Base-by-base conservation (phyloP, 768 basidiomycete species). In the Xanthoconium purpureum region DNA sequence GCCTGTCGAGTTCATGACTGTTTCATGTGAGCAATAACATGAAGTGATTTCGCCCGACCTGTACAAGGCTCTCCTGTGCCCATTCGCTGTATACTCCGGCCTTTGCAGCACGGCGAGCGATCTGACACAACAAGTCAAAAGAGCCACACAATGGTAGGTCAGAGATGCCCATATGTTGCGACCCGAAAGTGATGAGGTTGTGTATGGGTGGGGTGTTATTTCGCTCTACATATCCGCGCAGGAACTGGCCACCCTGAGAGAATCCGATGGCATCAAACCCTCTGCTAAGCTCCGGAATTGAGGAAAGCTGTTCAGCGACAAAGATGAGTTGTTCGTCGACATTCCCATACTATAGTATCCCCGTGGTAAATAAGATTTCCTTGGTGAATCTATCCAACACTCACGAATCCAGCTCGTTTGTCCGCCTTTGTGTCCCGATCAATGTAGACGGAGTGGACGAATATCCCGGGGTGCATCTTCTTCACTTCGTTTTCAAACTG, bases 221-320 rank as follows among this genome's bases (percentile, higher is more conserved):
- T 24, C 82, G 75, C 63, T 94, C 88, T 18, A 89, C 81, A 61
- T 91, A 94, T 32, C 86, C 91, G n/a, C 92, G 82, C 37, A 93
- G 78, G 70, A 94, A 94, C 66, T 92, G 92, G 6, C 91, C 91
- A 18, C 87, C 91, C 80, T 94, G 92, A 1, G 91, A 94, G 71
- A 94, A 87, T 1, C 92, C 92, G 50, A 94, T 84, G 15, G 88
- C 92, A 66, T 93, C 91, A 62, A 94, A 94, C 3, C 92, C 92
- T 30, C 64, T 64, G 47, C 75, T 58, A 15, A 94, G 79, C 63
- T 92, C 84, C 1, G 83, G 77, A 35, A 94, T 79, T 2, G 71
- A 77, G 32, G 76, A 73, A 5, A 94, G 73, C 66, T 94, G 89
- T 30, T 78, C 74, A 14, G 87, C 78, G 7, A 88, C 91, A 32